Conservation (phyloP, 306 rosid species). For the Cyclanthera cordifolia region DNA sequence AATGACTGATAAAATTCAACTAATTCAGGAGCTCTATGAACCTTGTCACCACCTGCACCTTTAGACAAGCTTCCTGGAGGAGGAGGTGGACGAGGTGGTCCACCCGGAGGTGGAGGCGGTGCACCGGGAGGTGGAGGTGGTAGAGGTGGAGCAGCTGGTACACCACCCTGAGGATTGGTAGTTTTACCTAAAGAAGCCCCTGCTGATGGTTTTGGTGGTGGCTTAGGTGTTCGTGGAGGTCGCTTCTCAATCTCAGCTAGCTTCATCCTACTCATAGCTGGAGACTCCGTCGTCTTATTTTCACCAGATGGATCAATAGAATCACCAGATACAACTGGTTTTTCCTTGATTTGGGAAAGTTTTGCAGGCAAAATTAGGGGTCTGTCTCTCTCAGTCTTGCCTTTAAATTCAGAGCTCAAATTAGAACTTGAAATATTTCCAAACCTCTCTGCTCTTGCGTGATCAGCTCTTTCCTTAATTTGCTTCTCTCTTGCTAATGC, state of each 20-base stretch:
- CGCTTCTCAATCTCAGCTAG: slow-evolving; percentile 79
- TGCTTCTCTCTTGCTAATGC: slow-evolving; percentile 79
- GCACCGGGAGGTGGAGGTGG: slow-evolving; percentile 66
- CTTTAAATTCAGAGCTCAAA: slow-evolving; percentile 19
- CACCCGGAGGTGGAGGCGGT: slow-evolving; percentile 37
- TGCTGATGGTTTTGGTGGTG: slow-evolving; percentile 66
- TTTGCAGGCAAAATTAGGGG: slow-evolving; percentile 48
- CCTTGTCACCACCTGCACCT: slow-evolving; percentile 30
- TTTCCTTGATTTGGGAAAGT: slow-evolving; percentile 65
- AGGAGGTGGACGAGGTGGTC: slow-evolving; percentile 89
- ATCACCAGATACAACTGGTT: slow-evolving; percentile 33
- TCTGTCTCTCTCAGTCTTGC: slow-evolving; percentile 39
- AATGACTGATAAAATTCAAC: slow-evolving; percentile 91
- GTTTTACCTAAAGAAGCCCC: slow-evolving; percentile 27
- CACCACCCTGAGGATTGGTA: slow-evolving; percentile 39
- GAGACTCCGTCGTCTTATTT: slow-evolving; percentile 35
- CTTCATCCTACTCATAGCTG: slow-evolving; percentile 65
- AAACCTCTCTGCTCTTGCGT: slow-evolving; percentile 72
- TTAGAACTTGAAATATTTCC: slow-evolving; percentile 41
- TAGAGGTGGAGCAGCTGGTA: slow-evolving; percentile 39
- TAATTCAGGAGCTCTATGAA: slow-evolving; percentile 54
- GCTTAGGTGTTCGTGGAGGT: slow-evolving; percentile 73
- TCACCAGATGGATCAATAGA: slow-evolving; percentile 47
- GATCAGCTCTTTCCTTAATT: slow-evolving; percentile 70
- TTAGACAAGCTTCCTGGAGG: slow-evolving; percentile 70